Base-by-base conservation (phyloP, 2,329 filamentous ascomycete species). In the Pseudopyricularia javanii region DNA sequence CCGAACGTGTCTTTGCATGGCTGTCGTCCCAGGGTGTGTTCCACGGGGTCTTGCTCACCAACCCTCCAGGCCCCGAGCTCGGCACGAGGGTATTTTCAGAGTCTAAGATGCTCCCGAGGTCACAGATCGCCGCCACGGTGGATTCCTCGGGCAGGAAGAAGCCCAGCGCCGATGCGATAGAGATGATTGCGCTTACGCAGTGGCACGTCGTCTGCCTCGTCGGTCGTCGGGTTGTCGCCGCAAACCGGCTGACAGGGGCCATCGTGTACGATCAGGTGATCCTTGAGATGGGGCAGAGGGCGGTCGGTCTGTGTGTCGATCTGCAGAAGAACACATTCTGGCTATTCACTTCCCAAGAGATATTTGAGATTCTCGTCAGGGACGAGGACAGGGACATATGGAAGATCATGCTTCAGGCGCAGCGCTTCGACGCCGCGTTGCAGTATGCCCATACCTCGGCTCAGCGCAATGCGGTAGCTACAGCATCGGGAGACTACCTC, bases 281-380 rank as follows among this genome's bases (percentile, higher is more conserved):
- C 4, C 74, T 97, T 14, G 86, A 91, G 53, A 78, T 82, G 4
- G 87, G 86, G 0, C 87, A 95, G 60, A 83, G 77, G 60, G 82
- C 85, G 4, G 72, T 98, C n/a, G 90, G 88, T 0, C 78, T 98
- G 17, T 85, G 90, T 50, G 84, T 91, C 8, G 93, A 98, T 66
- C 79, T 86, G 56, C 91, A 93, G 66, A 95, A 96, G 73, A 94
- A 91, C 62, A 98, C 93, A 0, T 96, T 91, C 64, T 98, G 94
- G 93, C 77, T 98, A 2, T 95, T 97, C 63, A 97, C 91, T 0
- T 79, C 81, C 0, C 79, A 88, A 54, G 90, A 95, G 62, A 95
- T 98, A 50, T 96, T 90, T 60, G 93, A 98, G 69, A 85, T 98
- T 54, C 87, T 93, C 12, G 85, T 91, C 12, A 85, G 83, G 47